Evolutionary conservation across 1,284 basidiomycete species (phyloP).

Genomic region (Peniophora sp.): DNA sequence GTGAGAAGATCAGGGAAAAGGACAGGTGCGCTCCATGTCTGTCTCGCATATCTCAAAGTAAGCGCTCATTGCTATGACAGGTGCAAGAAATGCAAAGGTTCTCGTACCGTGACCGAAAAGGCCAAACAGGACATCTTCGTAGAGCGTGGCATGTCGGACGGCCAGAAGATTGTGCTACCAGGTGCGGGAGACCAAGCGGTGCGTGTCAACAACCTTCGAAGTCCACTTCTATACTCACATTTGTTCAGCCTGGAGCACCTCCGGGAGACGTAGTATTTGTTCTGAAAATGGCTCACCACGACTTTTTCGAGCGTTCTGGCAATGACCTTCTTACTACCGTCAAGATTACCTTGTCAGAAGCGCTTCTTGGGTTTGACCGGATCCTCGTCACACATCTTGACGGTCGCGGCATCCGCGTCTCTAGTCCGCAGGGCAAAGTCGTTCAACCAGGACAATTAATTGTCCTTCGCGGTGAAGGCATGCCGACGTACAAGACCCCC

Average conservation of each 20-base stretch:
- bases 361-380: constrained; percentile 83
- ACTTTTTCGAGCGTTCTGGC: constrained; percentile 75
- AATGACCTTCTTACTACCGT: constrained; percentile 72
- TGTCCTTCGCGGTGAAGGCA: constrained; percentile 75
- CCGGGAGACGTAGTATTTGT: constrained; percentile 87
- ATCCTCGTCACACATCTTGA: constrained; percentile 86
- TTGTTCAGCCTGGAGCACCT: constrained; percentile 64
- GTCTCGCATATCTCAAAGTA: constrained; percentile 3
- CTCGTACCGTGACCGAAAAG: constrained; percentile 80
- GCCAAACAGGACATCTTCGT: constrained; percentile 81
- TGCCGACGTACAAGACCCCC: constrained; percentile 67
- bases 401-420: constrained; percentile 76
- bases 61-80: constrained; percentile 27
- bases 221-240: constrained; percentile 7
- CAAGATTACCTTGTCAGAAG: constrained; percentile 85
- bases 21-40: constrained; percentile 52
- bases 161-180: constrained; percentile 79
- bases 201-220: constrained; percentile 3
- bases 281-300: constrained; percentile 61
- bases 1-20: constrained; percentile 80
- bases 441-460: constrained; percentile 70
- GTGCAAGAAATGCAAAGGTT: constrained; percentile 95
- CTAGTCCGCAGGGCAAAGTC: constrained; percentile 67
- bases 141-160: constrained; percentile 83
- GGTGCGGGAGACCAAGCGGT: constrained; percentile 92